Evolutionary conservation across 2,329 filamentous ascomycete genomes (phyloP).

Genomic region (Phyllosticta citrichinensis): DNA sequence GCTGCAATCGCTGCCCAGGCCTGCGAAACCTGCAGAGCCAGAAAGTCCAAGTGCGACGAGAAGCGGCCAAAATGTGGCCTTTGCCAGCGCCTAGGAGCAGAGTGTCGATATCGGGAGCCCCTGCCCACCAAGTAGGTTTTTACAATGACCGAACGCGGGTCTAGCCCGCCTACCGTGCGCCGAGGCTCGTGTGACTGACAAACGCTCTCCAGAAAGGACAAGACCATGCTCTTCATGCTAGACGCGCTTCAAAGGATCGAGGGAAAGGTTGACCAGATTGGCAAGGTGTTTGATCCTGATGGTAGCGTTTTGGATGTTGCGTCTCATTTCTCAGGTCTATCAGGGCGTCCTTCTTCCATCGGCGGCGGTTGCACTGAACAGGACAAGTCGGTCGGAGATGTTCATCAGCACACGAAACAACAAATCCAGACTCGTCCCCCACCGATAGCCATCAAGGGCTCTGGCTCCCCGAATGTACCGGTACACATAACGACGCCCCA

Average conservation of each 20-base stretch:
- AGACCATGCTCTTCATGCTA: slow-evolving; percentile 11
- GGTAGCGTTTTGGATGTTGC: neutral
- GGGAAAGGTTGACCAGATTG: slow-evolving; percentile 11
- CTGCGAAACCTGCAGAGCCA: slow-evolving; percentile 11
- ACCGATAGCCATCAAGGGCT: neutral
- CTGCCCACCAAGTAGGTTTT: slow-evolving; percentile 11
- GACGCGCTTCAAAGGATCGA: slow-evolving; percentile 8
- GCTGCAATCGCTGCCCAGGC: slow-evolving; percentile 13
- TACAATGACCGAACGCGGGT: neutral
- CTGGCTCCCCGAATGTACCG: neutral
- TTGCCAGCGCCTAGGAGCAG: slow-evolving; percentile 11
- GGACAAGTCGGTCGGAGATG: neutral
- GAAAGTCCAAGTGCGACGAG: slow-evolving; percentile 14
- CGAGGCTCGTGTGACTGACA: neutral
- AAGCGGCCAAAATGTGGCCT: slow-evolving; percentile 12
- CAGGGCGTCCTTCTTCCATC: slow-evolving; percentile 8
- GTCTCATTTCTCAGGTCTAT: neutral
- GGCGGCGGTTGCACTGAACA: neutral
- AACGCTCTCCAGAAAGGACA: slow-evolving; percentile 10
- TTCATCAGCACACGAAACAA: neutral
- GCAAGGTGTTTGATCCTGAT: slow-evolving; percentile 3
- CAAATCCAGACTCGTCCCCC: neutral
- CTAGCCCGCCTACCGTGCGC: neutral
- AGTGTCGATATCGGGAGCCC: slow-evolving; percentile 12
- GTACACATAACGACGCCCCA: slow-evolving; percentile 13